A percentile compares a stretch with the other conserved stretches of the same genome.
Conservation (phyloP, 2,329 filamentous ascomycete genomes). For the Beauveria rudraprayagi region DNA sequence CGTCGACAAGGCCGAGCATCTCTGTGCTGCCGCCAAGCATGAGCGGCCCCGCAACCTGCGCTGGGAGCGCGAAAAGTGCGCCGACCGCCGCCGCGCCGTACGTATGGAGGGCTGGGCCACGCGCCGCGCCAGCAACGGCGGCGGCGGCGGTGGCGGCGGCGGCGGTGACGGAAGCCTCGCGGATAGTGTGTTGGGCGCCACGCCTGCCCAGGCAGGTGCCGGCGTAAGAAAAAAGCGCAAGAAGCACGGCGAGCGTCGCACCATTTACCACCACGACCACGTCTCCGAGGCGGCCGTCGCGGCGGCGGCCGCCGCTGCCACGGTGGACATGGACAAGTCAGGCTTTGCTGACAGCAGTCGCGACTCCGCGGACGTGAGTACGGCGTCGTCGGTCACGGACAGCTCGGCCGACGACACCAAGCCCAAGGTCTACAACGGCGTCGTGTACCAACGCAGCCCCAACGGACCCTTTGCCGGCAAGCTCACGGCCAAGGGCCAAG, state of each 20-base stretch:
- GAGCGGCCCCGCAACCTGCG: conserved; percentile 10
- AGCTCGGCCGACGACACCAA: conserved; percentile 35
- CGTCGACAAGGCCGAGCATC: conserved; percentile 8
- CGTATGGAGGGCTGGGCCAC: conserved; percentile 6
- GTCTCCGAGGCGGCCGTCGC: neutral
- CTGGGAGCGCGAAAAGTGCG: conserved; percentile 11
- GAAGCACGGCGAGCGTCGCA: conserved; percentile 9
- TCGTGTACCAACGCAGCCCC: conserved; percentile 55
- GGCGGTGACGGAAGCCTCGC: neutral
- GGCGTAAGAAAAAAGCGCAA: conserved; percentile 3
- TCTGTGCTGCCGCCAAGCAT: conserved; percentile 1
- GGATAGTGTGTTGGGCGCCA: neutral
- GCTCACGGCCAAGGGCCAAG: conserved; percentile 52
- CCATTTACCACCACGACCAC: conserved; percentile 5
- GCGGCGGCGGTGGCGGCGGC: neutral
- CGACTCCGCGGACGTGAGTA: conserved; percentile 5
- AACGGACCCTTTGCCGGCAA: conserved; percentile 55
- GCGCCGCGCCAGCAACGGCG: neutral
- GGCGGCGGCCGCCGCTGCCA: conserved; percentile 1
- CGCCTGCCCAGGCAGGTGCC: neutral
- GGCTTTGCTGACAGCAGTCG: neutral
- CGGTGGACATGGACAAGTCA: neutral
- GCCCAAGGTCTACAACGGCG: conserved; percentile 45
- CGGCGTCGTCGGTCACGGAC: conserved; percentile 4
- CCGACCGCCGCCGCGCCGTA: conserved; percentile 4